phyloP scores from a whole-genome alignment of 2,329 filamentous ascomycete species.

The Myriosclerotinia duriaeana region DNA sequence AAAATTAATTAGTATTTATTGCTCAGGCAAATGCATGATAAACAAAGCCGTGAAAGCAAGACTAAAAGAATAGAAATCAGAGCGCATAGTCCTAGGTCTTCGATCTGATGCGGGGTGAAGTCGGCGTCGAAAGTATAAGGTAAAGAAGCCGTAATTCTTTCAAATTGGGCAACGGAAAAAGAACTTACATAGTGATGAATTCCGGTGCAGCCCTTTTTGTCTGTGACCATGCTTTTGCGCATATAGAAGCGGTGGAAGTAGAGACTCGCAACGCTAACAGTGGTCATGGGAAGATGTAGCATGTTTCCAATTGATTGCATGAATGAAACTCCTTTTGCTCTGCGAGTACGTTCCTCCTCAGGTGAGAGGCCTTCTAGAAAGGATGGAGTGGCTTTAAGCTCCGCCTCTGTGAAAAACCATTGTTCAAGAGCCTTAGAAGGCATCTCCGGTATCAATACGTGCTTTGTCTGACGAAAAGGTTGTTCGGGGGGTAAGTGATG shows the following conservation, averaged over 20 bases:
- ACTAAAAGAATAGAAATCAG: not conserved
- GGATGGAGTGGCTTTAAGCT: constrained; percentile 79
- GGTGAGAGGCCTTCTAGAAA: constrained; percentile 77
- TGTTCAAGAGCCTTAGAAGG: constrained; percentile 55
- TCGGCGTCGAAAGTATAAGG: not conserved
- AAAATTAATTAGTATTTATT: constrained; percentile 13
- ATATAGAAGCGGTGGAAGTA: constrained; percentile 98
- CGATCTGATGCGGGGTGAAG: constrained; percentile 26
- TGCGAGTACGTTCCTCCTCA: constrained; percentile 73
- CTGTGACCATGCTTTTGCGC: constrained; percentile 76
- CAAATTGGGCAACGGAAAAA: constrained; percentile 9
- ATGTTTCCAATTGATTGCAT: constrained; percentile 92
- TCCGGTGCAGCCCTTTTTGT: constrained; percentile 58
- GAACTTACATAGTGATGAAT: constrained; percentile 85
- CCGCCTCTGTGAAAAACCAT: constrained; percentile 86
- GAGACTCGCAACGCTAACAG: constrained; percentile 85
- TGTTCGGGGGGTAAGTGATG: constrained; percentile 53
- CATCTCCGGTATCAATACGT: constrained; percentile 23
- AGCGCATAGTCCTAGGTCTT: not conserved
- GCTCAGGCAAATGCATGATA: not conserved
- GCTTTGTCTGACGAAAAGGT: constrained; percentile 23
- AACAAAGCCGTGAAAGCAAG: not conserved
- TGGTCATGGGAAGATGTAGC: constrained; percentile 87
- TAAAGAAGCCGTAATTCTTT: not conserved
- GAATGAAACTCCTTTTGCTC: constrained; percentile 94